Evolutionary conservation across 192 early-diverging fungal species (phyloP).

Genomic region (Coemansia sp.): DNA sequence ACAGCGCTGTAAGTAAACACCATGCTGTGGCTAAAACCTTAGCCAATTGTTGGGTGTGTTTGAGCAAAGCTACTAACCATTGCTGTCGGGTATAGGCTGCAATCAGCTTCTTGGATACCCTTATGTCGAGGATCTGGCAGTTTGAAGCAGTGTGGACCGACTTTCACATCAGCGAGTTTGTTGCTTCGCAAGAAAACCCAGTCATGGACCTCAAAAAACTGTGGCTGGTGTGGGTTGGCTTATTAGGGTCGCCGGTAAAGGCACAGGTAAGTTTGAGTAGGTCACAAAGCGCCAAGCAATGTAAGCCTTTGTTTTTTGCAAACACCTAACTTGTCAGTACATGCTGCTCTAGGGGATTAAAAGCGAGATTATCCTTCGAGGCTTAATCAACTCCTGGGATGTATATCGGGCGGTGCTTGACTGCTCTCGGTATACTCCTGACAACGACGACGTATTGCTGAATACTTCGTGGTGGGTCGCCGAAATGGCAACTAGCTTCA

Average conservation of each 20-base stretch:
- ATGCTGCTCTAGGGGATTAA: conserved; percentile 6
- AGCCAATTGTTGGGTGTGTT: background rate
- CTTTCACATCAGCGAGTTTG: conserved; percentile 45
- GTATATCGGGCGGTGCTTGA: conserved; percentile 48
- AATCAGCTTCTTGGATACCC: conserved; percentile 23
- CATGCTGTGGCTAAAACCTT: background rate
- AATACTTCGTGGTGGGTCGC: conserved; percentile 45
- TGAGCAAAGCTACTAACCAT: background rate
- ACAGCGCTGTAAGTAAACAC: conserved; percentile 24
- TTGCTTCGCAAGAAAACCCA: conserved; percentile 13
- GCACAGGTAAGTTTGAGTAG: conserved; percentile 17
- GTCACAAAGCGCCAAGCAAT: no score
- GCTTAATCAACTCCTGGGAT: conserved; percentile 41
- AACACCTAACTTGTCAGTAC: background rate
- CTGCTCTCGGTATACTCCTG: conserved; percentile 43
- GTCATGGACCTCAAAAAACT: conserved; percentile 23
- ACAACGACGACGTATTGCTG: conserved; percentile 47
- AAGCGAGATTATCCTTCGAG: conserved; percentile 41
- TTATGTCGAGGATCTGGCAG: conserved; percentile 29
- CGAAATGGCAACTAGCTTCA: conserved; percentile 37
- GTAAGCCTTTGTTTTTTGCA: background rate
- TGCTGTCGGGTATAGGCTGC: conserved; percentile 27
- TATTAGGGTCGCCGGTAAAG: conserved; percentile 38
- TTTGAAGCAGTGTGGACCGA: conserved; percentile 36
- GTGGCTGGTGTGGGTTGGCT: conserved; percentile 42